These are phyloP conservation scores for Achaetomium macrosporum DNA, from an alignment of 2,329 filamentous ascomycete species.

Conservation along the genomic window DNA sequence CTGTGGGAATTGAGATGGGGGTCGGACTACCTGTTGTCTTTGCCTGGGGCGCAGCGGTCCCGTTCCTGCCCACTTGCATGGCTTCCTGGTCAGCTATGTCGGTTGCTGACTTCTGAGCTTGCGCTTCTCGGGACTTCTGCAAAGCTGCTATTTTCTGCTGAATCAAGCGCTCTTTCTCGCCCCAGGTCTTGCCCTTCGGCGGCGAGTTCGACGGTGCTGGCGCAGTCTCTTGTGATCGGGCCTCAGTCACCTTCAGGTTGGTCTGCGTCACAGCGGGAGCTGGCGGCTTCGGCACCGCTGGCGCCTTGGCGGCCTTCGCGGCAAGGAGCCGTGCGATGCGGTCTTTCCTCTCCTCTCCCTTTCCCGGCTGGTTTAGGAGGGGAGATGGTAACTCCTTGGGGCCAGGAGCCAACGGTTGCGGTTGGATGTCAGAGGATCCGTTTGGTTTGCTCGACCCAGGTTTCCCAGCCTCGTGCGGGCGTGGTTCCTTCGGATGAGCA, in stretches of 20 bases:
- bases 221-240: conserved; percentile 4
- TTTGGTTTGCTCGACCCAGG: neutral
- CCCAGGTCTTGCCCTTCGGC: conserved; percentile 43
- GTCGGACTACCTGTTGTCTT: neutral
- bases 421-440: conserved; percentile 3
- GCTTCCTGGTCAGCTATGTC: conserved; percentile 10
- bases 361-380: conserved; percentile 24
- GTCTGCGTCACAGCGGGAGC: neutral
- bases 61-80: conserved; percentile 10
- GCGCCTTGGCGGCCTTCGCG: conserved; percentile 57
- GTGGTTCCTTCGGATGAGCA: neutral
- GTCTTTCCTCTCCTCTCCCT: conserved; percentile 63
- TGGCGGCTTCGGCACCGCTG: conserved; percentile 16
- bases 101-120: conserved; percentile 32
- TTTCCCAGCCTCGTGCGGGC: neutral
- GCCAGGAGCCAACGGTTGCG: neutral
- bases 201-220: neutral
- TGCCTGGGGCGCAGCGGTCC: neutral
- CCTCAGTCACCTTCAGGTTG: conserved; percentile 12
- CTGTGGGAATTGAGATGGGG: conserved; percentile 1
- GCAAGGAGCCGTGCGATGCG: conserved; percentile 71
- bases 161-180: conserved; percentile 66
- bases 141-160: conserved; percentile 75
- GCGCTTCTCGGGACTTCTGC: conserved; percentile 49
- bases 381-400: conserved; percentile 4